Percentiles rank a stretch among this genome's conserved stretches.
phyloP scores from a whole-genome alignment of 106 monocot species.

The Acanthochlamys bracteata region DNA sequence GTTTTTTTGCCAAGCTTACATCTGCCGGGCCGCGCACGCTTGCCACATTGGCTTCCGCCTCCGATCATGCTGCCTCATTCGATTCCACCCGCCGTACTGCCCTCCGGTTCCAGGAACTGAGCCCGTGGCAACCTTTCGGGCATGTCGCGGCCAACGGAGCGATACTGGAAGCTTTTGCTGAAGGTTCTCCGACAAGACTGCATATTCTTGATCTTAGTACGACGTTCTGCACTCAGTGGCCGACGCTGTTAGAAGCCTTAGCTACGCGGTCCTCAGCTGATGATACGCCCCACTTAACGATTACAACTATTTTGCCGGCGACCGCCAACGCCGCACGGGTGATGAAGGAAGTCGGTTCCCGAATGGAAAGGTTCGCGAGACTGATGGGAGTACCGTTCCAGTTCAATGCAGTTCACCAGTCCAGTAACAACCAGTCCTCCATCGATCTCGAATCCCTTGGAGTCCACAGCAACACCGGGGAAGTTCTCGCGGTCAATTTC shows the following conservation, averaged over 20 bases:
- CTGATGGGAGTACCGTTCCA: slow-evolving; percentile 82
- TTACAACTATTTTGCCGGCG: slow-evolving; percentile 45
- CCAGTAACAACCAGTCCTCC: slow-evolving; percentile 31
- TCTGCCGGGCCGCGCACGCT: slow-evolving; percentile 56
- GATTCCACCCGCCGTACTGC: slow-evolving; percentile 74
- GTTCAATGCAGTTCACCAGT: slow-evolving; percentile 56
- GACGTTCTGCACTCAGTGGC: slow-evolving; percentile 95
- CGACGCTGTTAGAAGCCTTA: slow-evolving; percentile 67
- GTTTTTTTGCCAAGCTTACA: slow-evolving; percentile 73
- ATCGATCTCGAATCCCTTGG: slow-evolving; percentile 33
- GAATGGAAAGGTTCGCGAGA: slow-evolving; percentile 80
- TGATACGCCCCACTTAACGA: slow-evolving; percentile 61
- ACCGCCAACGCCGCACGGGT: slow-evolving; percentile 25
- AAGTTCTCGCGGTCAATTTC: slow-evolving; percentile 56
- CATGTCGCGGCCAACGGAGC: slow-evolving; percentile 74
- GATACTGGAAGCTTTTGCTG: slow-evolving; percentile 52
- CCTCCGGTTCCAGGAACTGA: slow-evolving; percentile 71
- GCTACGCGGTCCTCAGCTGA: slow-evolving; percentile 60
- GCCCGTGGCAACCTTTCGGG: slow-evolving; percentile 74
- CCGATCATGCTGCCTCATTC: slow-evolving; percentile 71
- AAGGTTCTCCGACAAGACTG: slow-evolving; percentile 21
- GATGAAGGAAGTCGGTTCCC: slow-evolving; percentile 59
- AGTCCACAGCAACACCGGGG: not conserved
- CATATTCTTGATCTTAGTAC: slow-evolving; percentile 71
- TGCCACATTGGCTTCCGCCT: slow-evolving; percentile 55